Evolutionary conservation across 371 early-diverging fungal genomes (phyloP), one percentile per base, ranked within the genome.

Genomic region (Mortierella sp.): DNA sequence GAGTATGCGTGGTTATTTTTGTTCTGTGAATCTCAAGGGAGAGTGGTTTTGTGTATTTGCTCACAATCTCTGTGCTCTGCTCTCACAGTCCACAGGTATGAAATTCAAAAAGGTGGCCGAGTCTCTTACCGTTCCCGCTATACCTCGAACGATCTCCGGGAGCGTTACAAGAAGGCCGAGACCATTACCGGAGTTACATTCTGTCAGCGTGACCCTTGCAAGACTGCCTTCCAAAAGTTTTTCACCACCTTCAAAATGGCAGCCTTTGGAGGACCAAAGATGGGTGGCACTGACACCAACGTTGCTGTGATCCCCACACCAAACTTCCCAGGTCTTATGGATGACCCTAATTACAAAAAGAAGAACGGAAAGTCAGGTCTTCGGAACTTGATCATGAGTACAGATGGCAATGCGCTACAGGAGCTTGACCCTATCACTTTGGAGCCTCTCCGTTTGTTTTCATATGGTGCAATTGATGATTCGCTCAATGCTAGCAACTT

Each of bases 401-500:
- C 91, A 1, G 91, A 91, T 71, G 89, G 87, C 2, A 91, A 89
- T 72, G 64, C 84, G 0, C 66, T 93, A 16, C 92, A 93, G 61
- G 85, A 88, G 54, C 69, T 93, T 28, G 85, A 93, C 75, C 84
- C 88, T 2, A 86, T 87, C 32, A 91, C 94, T 0, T 73, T 93
- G 54, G 86, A 87, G 40, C 91, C 93, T 20, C 68, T 86, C 45
- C 77, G 72, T 5, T n/a, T 87, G 11, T 87, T 89, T 63, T 75
- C 74, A 20, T 93, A 92, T 68, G 70, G 70, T 0, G 68, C 83
- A 35, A 86, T 87, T 60, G 87, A 91, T 32, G 81, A 80, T 55
- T 47, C 85, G 0, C 68, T 75, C 20, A 64, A 86, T 22, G 45
- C 78, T 32, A 90, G 91, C 18, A 65, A 79, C 18, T 28, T 90